Percentiles rank a stretch among this genome's conserved stretches.
These are phyloP conservation scores for Ganoderma lucidum DNA, from an alignment of 1,284 basidiomycete genomes.

Conservation along the genomic window DNA sequence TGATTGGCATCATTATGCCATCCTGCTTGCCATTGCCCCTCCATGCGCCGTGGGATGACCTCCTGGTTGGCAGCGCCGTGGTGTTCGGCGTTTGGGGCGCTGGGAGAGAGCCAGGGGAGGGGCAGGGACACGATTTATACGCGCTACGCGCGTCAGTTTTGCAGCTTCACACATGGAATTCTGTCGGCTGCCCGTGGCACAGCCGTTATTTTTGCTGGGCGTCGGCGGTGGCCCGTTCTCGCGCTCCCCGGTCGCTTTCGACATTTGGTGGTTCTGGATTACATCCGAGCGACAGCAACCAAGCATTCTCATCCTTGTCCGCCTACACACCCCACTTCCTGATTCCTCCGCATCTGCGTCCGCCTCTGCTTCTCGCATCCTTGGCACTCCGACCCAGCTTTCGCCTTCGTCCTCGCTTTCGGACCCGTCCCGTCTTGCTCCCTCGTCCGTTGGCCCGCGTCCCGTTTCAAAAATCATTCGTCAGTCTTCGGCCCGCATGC, in stretches of 20 bases:
- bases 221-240: not conserved
- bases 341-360: not conserved
- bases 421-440: not conserved
- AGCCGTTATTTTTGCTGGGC: conserved; percentile 3
- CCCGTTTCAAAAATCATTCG: not conserved
- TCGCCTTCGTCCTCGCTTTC: not conserved
- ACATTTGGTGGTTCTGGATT: not conserved
- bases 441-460: not conserved
- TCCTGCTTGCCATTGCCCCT: not conserved
- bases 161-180: not conserved
- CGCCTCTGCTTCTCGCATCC: not conserved
- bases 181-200: conserved; percentile 10
- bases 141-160: conserved; percentile 5
- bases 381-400: not conserved
- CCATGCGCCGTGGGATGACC: not conserved
- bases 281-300: not conserved
- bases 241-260: not conserved
- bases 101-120: conserved; percentile 1
- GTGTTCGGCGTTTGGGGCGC: not conserved
- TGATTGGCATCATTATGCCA: conserved; percentile 34
- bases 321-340: not conserved
- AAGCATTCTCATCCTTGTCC: not conserved
- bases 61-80: not conserved
- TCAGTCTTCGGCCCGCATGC: not conserved
- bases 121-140: conserved; percentile 7